phyloP scores from a whole-genome alignment of 495 filamentous ascomycete species.

The Rhypophila decipiens region DNA sequence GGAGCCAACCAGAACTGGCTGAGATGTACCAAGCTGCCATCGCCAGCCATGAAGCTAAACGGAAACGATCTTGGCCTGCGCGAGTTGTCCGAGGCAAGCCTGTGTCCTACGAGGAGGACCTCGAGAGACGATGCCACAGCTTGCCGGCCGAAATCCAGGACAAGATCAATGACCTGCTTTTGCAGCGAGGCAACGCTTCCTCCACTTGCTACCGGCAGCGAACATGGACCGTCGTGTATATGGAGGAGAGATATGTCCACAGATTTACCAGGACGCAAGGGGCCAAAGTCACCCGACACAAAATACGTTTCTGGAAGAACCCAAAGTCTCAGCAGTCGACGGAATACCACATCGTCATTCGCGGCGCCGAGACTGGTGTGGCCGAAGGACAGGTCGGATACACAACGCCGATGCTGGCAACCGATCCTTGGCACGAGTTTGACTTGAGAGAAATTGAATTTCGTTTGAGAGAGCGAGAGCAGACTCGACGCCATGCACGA shows the following conservation, averaged over 20 bases:
- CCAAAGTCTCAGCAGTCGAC: not conserved
- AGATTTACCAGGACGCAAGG: slow-evolving; percentile 12
- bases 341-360: slow-evolving; percentile 18
- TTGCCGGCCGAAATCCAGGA: slow-evolving; percentile 8
- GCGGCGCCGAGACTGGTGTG: slow-evolving; percentile 13
- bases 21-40: slow-evolving; percentile 13
- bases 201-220: slow-evolving; percentile 14
- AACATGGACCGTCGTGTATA: slow-evolving; percentile 18
- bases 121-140: slow-evolving; percentile 15
- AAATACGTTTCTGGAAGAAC: slow-evolving; percentile 20
- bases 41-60: slow-evolving; percentile 11
- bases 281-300: slow-evolving; percentile 15
- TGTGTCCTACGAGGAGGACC: slow-evolving; percentile 21
- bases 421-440: slow-evolving; percentile 16
- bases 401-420: not conserved
- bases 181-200: slow-evolving; percentile 4
- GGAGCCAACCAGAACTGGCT: slow-evolving; percentile 12
- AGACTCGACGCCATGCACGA: no score
- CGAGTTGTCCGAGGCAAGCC: slow-evolving; percentile 8
- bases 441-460: no score
- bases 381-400: not conserved
- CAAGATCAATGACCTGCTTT: slow-evolving; percentile 9
- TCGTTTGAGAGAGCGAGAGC: no score
- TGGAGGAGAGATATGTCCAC: slow-evolving; percentile 8
- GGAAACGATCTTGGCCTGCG: slow-evolving; percentile 12